Conservation (phyloP, 1,284 basidiomycete genomes). For the Marasmius sp. region DNA sequence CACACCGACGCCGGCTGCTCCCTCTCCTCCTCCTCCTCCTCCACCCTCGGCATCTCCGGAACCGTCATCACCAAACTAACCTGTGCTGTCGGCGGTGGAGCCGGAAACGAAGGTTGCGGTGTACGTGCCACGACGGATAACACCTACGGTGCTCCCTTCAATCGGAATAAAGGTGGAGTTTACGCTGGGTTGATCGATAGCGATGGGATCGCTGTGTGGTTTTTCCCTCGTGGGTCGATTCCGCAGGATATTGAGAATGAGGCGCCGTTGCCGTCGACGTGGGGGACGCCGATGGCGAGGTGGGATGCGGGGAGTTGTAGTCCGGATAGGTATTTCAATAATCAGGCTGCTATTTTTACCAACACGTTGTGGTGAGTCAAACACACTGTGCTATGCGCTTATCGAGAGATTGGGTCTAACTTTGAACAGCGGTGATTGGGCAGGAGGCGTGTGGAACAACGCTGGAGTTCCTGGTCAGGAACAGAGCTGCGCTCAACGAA, state of each 20-base stretch:
- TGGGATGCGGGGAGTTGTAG: constrained; percentile 73
- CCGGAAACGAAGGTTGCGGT: constrained; percentile 69
- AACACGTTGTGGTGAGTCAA: constrained; percentile 74
- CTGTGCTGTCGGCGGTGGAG: constrained; percentile 64
- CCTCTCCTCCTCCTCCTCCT: constrained; percentile 51
- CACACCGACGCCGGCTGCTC: constrained; percentile 76
- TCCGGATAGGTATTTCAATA: constrained; percentile 73
- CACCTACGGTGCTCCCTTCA: constrained; percentile 53
- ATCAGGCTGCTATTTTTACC: constrained; percentile 75
- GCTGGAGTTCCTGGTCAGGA: constrained; percentile 77
- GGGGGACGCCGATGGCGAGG: constrained; percentile 75
- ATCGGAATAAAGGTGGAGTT: constrained; percentile 69
- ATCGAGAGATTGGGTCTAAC: too few relatives aligned
- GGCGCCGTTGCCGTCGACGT: constrained; percentile 65
- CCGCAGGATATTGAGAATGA: constrained; percentile 73
- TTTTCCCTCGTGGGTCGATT: constrained; percentile 71
- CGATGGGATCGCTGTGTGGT: constrained; percentile 76
- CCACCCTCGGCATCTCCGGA: constrained; percentile 56
- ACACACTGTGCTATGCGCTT: too few relatives aligned
- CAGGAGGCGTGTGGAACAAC: constrained; percentile 71
- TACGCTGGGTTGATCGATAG: constrained; percentile 82
- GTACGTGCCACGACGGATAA: constrained; percentile 49
- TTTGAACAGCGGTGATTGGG: constrained; percentile 78
- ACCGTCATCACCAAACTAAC: constrained; percentile 64
- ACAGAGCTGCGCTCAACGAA: constrained; percentile 78